phyloP scores from a whole-genome alignment of 2,329 filamentous ascomycete species.

The Juglanconis juglandina region DNA sequence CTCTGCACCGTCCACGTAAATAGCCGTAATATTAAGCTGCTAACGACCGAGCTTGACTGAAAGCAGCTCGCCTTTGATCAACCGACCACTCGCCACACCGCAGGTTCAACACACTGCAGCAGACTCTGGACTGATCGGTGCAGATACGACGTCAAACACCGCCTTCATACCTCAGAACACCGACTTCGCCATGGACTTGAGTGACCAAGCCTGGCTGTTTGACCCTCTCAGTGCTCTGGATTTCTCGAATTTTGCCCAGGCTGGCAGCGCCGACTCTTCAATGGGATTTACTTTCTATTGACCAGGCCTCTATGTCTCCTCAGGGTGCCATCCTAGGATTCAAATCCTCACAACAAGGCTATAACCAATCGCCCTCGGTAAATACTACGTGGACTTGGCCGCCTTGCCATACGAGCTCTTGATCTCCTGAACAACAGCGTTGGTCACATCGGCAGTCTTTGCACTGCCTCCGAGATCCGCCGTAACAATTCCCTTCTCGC shows the following conservation, averaged over 20 bases:
- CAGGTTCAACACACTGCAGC: background rate
- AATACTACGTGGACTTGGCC: background rate
- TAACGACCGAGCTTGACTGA: background rate
- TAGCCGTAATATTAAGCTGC: background rate
- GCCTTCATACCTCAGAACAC: background rate
- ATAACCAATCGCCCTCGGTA: no score
- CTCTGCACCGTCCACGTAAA: background rate
- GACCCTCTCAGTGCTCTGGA: constrained; percentile 20
- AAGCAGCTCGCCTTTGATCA: background rate
- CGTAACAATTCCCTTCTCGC: constrained; percentile 45
- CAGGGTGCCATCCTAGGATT: background rate
- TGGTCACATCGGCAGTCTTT: constrained; percentile 22
- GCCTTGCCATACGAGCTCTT: constrained; percentile 7
- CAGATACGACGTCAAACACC: background rate
- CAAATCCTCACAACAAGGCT: no score
- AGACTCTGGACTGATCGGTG: background rate
- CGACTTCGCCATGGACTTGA: background rate
- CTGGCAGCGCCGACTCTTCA: constrained; percentile 16
- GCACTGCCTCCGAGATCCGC: constrained; percentile 45
- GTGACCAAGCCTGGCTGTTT: constrained; percentile 13
- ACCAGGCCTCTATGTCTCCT: background rate
- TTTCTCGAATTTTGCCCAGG: constrained; percentile 22
- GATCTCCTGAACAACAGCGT: constrained; percentile 20
- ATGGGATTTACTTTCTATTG: constrained; percentile 16
- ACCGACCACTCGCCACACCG: background rate